Evolutionary conservation across 2,329 filamentous ascomycete genomes (phyloP), one percentile per base, ranked within the genome.

Genomic region (Aspergillus versicolor): DNA sequence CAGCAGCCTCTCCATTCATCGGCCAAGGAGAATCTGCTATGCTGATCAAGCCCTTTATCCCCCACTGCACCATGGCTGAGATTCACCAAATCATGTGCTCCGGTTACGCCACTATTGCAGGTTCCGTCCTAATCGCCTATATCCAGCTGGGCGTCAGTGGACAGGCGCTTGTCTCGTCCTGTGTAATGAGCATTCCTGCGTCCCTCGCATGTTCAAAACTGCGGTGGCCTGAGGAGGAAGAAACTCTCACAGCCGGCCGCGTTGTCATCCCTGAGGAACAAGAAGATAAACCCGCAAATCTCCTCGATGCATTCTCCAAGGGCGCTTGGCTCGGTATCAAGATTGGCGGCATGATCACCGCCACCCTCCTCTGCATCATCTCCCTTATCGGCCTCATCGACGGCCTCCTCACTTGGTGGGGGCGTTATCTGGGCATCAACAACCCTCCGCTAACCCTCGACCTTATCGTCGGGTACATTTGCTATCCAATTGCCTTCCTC

Each of bases 181-280:
- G 92, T 71, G 92, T 96, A 73, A 97, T 97, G 92, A 92, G 89
- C 66, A 96, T 96, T 62, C 92, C 92, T 0, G 92, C 92, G 1
- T 95, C 91, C 3, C 82, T 97, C 13, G 92, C 92, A 50, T 87
- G 94, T 60, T 93, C 89, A 62, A 96, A 96, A 78, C 82, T 96
- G 67, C 88, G 92, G 56, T 96, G 89, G 73, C 92, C 92, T 3
- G 92, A 96, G 77, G 88, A 86, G 3, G 91, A 96, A 73, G 89
- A 93, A 74, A 90, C 91, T 0, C 80, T 96, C 37, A 96, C 92
- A 0, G 88, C 90, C 4, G 91, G 91, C 56, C 85, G 86, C 17
- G 88, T 94, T 30, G 86, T 93, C 42, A 84, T 96, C 24, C 91
- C 91, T 2, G 88, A 94, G 32, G 88, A 92, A 53, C 84, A 88